These are phyloP conservation scores for Backusella mclennaniae DNA, from an alignment of 192 early-diverging fungal genomes.

Conservation along the genomic window DNA sequence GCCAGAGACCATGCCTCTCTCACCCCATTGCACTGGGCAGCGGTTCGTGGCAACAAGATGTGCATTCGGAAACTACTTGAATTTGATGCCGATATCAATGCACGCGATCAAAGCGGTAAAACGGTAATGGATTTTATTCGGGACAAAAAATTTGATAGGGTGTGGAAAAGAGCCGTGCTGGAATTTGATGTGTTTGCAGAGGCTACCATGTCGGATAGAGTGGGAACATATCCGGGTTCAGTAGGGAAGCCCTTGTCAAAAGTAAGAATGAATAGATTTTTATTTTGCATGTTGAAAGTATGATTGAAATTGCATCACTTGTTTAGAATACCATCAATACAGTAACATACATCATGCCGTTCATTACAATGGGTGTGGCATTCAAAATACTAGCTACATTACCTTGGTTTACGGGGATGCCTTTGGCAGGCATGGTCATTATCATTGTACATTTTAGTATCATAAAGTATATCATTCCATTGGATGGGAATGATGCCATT, in stretches of 20 bases:
- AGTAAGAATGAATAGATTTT: neutral
- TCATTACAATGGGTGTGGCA: conserved; percentile 57
- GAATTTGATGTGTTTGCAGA: conserved; percentile 46
- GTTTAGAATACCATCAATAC: conserved; percentile 59
- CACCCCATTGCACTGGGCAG: conserved; percentile 90
- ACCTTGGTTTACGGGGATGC: conserved; percentile 78
- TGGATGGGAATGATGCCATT: conserved; percentile 52
- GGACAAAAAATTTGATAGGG: conserved; percentile 42
- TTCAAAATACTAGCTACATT: conserved; percentile 59
- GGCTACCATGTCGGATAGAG: neutral
- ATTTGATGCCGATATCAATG: conserved; percentile 63
- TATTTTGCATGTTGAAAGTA: too few species aligned
- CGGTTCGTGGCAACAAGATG: conserved; percentile 55
- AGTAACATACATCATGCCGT: conserved; percentile 68
- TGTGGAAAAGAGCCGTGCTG: conserved; percentile 51
- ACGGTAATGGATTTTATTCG: conserved; percentile 81
- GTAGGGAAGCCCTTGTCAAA: conserved; percentile 13
- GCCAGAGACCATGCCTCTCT: conserved; percentile 68
- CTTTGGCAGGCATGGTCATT: conserved; percentile 53
- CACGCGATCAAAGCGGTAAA: conserved; percentile 74
- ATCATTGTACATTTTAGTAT: conserved; percentile 56
- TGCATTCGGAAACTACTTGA: conserved; percentile 70
- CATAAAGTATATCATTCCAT: conserved; percentile 54
- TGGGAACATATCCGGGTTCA: conserved; percentile 3
- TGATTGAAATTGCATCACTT: too few species aligned